Evolutionary conservation across 306 rosid species (phyloP), one percentile per base, ranked within the genome.

Genomic region (Gynostemma pentaphyllum): DNA sequence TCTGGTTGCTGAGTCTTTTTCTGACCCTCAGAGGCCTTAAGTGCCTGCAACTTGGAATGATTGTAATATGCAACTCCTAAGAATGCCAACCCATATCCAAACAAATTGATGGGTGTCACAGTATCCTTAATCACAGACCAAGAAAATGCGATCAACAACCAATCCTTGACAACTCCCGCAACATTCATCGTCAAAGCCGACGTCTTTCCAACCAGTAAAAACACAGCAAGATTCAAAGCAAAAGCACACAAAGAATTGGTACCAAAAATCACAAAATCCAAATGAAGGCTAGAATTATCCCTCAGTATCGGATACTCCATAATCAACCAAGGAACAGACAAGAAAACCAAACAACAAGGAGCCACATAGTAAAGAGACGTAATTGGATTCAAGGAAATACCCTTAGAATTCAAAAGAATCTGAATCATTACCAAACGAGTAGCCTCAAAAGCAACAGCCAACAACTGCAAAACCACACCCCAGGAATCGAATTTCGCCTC

Each of bases 91-190:
- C 88, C 92, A 51, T 92, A 92, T 0, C 98, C 98, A 16, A 92
- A 66, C 80, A 92, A 74, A 52, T 92, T 92, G 28, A 92, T 24
- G 0, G 98, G 80, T 0, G 98, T 92, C 47, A 92, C 95, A 0
- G 80, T 88, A 56, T 88, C 98, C 94, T 88, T 92, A 5, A 92
- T 92, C 70, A 92, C 98, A 1, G 98, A 92, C 98, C 98, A 92
- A 5, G 98, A 92, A 75, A 92, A 92, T 0, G 95, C 96, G 42
- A 92, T 92, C 85, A 92, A 60, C 11, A 92, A 79, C 98, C 96
- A 92, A 64, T 92, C 99, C 72, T 92, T 92, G 27, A 88, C 96
- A 36, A 88, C 99, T 11, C 99, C 99, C 32, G 99, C 99, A 14
- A 92, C 99, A 64, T 92, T 92, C 99, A 92, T 88, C 0, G 99